phyloP scores from a whole-genome alignment of 768 basidiomycete genomes.

The Phaeolepiota aurea region DNA sequence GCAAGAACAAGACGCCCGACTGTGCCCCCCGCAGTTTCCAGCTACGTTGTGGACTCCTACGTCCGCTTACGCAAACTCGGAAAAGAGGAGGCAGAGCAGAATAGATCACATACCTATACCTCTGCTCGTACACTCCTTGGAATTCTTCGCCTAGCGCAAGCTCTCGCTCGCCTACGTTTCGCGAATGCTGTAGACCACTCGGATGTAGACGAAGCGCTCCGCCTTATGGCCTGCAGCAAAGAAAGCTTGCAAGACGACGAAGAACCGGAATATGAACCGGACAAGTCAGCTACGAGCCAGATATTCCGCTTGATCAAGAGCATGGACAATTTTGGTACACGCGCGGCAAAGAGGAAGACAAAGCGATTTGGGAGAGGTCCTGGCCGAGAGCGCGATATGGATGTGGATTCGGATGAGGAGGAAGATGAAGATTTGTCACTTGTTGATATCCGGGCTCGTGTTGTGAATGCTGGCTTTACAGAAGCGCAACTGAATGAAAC shows the following conservation, averaged over 20 bases:
- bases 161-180: slow-evolving; percentile 86
- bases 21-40: slow-evolving; percentile 85
- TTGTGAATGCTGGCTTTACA: slow-evolving; percentile 82
- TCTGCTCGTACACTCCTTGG: slow-evolving; percentile 94
- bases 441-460: slow-evolving; percentile 81
- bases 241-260: slow-evolving; percentile 80
- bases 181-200: slow-evolving; percentile 69
- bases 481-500: slow-evolving; percentile 87
- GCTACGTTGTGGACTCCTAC: slow-evolving; percentile 91
- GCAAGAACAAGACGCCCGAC: slow-evolving; percentile 84
- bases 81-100: slow-evolving; percentile 82
- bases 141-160: slow-evolving; percentile 89
- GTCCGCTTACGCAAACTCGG: slow-evolving; percentile 90
- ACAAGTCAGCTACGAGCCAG: slow-evolving; percentile 73
- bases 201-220: slow-evolving; percentile 94
- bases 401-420: slow-evolving; percentile 60
- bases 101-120: slow-evolving; percentile 89
- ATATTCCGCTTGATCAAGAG: slow-evolving; percentile 89
- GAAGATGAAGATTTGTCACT: slow-evolving; percentile 72
- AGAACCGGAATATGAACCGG: slow-evolving; percentile 58
- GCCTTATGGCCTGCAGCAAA: slow-evolving; percentile 96
- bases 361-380: slow-evolving; percentile 63
- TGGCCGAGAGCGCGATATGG: slow-evolving; percentile 62
- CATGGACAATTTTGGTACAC: slow-evolving; percentile 48
- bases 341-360: slow-evolving; percentile 18